Base-by-base conservation (phyloP, 208 protist species). In the Blastocrithidia nonstop region DNA sequence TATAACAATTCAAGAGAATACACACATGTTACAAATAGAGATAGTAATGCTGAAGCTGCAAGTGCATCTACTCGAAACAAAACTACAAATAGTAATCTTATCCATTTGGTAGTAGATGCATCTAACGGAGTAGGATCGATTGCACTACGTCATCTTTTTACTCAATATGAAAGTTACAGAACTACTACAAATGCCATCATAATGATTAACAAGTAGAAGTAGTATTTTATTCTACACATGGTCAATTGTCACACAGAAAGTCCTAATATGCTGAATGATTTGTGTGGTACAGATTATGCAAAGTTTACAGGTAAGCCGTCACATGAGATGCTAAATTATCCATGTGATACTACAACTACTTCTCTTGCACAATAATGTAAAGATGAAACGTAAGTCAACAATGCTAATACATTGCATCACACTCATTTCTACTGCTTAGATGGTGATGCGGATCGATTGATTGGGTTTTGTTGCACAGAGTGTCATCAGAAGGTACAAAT, bases 391-490 rank as follows among this genome's bases (percentile, higher is more conserved):
- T 23, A 32, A 22, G 48, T 61, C 3, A 24, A 45, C 13, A n/a
- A 35, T 15, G 29, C n/a, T n/a, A n/a, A n/a, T n/a, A n/a, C n/a
- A n/a, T n/a, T n/a, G n/a, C n/a, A n/a, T n/a, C n/a, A n/a, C n/a
- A n/a, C n/a, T 1, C 83, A 88, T 33, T 93, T 70, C 45, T 93
- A 91, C 42, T 81, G 73, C 9, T 46, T 97, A 17, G 95, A 98
- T 45, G 95, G 95, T 21, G 95, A 98, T 65, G 88, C 85, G 1
- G 95, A 98, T 42, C 71, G 95, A 13, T 35, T 98, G 13, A 73
- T 98, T 13, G 69, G 72, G 7, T 82, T 86, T 59, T 47, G 60
- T 17, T 45, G 66, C 32, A 38, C 38, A 19, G n/a, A n/a, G n/a
- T n/a, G n/a, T n/a, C n/a, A n/a, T n/a, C n/a, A n/a, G n/a, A n/a